phyloP scores from a whole-genome alignment of 495 filamentous ascomycete species.

The Pyronema domesticum region DNA sequence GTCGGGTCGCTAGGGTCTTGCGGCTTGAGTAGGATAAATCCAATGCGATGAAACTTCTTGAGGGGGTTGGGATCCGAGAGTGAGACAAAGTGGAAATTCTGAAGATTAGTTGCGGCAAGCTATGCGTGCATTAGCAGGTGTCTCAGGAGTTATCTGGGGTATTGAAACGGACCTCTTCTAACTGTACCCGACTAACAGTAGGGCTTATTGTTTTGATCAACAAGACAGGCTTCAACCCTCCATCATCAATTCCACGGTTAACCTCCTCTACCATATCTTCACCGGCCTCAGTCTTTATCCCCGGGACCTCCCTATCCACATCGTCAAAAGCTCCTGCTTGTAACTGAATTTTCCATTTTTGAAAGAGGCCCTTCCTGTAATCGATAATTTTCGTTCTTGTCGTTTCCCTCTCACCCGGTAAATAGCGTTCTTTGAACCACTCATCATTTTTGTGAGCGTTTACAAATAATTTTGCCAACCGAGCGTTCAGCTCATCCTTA shows the following conservation, averaged over 20 bases:
- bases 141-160: constrained; percentile 36
- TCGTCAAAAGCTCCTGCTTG: constrained; percentile 74
- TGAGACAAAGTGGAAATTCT: constrained; percentile 25
- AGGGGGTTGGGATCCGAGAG: constrained; percentile 86
- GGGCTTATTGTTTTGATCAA: constrained; percentile 97
- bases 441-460: constrained; percentile 79
- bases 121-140: constrained; percentile 78
- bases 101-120: constrained; percentile 32
- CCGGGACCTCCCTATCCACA: constrained; percentile 55
- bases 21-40: constrained; percentile 57
- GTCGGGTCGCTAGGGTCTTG: constrained; percentile 38
- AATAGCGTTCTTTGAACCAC: constrained; percentile 94
- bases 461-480: constrained; percentile 78
- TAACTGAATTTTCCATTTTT: constrained; percentile 71
- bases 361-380: constrained; percentile 54
- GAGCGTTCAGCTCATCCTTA: constrained; percentile 82
- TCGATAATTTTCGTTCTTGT: constrained; percentile 53
- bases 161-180: constrained; percentile 40
- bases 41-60: constrained; percentile 94
- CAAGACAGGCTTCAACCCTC: constrained; percentile 50
- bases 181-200: constrained; percentile 81
- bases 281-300: constrained; percentile 70
- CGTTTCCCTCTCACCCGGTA: constrained; percentile 54
- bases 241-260: constrained; percentile 22
- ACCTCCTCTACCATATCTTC: constrained; percentile 75